Evolutionary conservation across 2,329 filamentous ascomycete genomes (phyloP).

Genomic region (Sporothrix euskadiensis): DNA sequence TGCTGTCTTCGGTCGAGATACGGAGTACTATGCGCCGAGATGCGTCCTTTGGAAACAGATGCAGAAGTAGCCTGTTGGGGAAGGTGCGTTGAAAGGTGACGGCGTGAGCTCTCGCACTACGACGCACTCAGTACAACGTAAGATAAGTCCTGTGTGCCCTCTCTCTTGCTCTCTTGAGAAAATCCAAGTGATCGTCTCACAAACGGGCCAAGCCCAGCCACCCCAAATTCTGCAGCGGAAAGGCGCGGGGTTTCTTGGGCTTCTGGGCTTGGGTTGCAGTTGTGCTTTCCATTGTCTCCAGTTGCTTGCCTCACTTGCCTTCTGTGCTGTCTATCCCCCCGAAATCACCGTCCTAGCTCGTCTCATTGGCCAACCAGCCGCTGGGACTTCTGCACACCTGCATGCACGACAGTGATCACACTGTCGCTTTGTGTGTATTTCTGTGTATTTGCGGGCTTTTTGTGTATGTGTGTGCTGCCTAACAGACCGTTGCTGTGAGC

Average conservation of each 20-base stretch:
- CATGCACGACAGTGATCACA: constrained; percentile 15
- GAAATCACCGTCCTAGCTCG: neutral
- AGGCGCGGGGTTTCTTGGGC: neutral
- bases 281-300: neutral
- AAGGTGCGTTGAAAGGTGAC: neutral
- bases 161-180: neutral
- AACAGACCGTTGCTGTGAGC: neutral
- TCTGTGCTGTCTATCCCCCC: neutral
- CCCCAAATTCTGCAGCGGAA: neutral
- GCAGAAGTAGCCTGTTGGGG: neutral
- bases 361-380: constrained; percentile 21
- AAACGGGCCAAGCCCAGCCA: neutral
- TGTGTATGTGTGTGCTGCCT: neutral
- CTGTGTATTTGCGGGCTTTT: neutral
- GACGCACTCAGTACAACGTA: too few species aligned
- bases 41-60: neutral
- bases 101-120: neutral
- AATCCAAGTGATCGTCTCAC: neutral
- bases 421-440: neutral
- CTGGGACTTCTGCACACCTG: constrained; percentile 16
- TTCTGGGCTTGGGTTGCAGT: neutral
- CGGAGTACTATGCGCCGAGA: neutral
- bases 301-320: neutral
- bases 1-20: neutral
- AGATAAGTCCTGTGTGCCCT: neutral